Evolutionary conservation across 257 asterid species (phyloP), one percentile per base, ranked within the genome.

Genomic region (Linaria vulgaris): DNA sequence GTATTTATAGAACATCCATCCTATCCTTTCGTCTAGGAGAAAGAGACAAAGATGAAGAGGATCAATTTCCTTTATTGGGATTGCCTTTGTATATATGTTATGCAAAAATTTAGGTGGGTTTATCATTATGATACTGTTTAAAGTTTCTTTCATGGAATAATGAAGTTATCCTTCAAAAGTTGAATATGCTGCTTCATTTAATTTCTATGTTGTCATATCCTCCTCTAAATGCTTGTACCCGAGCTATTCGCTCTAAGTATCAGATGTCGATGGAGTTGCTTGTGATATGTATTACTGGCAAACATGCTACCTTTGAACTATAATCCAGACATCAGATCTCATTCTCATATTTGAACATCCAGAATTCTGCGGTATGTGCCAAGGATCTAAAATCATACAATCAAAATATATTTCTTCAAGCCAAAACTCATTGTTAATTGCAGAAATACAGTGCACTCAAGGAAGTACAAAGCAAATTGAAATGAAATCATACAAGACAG

Each of bases 361-460:
- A n/a, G n/a, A n/a, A n/a, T n/a, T n/a, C n/a, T n/a, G n/a, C n/a
- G n/a, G n/a, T n/a, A n/a, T n/a, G n/a, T n/a, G n/a, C n/a, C n/a
- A n/a, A n/a, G n/a, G n/a, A n/a, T n/a, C n/a, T n/a, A n/a, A n/a
- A n/a, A n/a, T n/a, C n/a, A n/a, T n/a, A n/a, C n/a, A n/a, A n/a
- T n/a, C n/a, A n/a, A n/a, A n/a, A n/a, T n/a, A n/a, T 38, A 41
- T 63, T 56, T 37, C 8, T 47, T 24, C 60, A 69, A 64, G 49
- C 69, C 38, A 12, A 44, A n/a, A 12, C 49, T 37, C 52, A 66
- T 68, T 72, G 72, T 65, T 52, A 70, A 68, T 51, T 50, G 48
- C 70, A 56, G 25, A 67, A 72, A 61, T 27, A 27, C 34, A 27
- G 34, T 27, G 6, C 34, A 27, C 34, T 27, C 34, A 27, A 27